Percentiles rank a stretch among this genome's conserved stretches.
Evolutionary conservation across 192 early-diverging fungal genomes (phyloP).

Genomic region (Funneliformis mosseae): DNA sequence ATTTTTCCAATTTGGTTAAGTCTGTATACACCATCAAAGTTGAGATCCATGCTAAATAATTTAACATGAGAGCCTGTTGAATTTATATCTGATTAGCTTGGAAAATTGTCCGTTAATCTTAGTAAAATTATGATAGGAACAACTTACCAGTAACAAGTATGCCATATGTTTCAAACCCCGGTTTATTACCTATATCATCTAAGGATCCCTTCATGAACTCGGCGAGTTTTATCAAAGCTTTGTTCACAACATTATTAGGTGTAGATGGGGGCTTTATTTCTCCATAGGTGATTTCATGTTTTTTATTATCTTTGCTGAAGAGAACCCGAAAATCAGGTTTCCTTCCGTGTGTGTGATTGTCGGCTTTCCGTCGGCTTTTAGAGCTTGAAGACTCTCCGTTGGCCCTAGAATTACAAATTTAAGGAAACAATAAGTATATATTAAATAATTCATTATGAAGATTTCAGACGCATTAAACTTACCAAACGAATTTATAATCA

Average conservation of each 20-base stretch:
- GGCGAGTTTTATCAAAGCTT: constrained; percentile 18
- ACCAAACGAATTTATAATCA: constrained; percentile 28
- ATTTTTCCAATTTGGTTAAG: constrained; percentile 27
- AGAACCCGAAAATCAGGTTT: constrained; percentile 24
- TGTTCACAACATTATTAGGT: constrained; percentile 21
- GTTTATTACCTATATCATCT: constrained; percentile 1
- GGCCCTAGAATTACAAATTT: constrained; percentile 22
- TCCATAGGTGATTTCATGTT: constrained; percentile 25
- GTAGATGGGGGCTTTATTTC: constrained; percentile 23
- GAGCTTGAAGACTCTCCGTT: constrained; percentile 19
- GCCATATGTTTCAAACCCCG: constrained; percentile 21
- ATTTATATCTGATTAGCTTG: constrained; percentile 28
- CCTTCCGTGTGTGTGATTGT: constrained; percentile 2
- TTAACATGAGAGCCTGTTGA: constrained; percentile 19
- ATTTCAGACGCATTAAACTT: constrained; percentile 16
- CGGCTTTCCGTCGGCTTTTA: constrained; percentile 14
- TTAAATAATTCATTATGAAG: constrained; percentile 12
- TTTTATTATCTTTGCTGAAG: constrained; percentile 21
- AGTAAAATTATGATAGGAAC: constrained; percentile 23
- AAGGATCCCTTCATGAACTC: constrained; percentile 27
- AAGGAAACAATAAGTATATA: constrained; percentile 19
- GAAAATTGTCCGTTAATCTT: constrained; percentile 10
- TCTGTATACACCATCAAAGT: constrained; percentile 13
- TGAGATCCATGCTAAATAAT: constrained; percentile 31
- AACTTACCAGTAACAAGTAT: constrained; percentile 20